phyloP scores from a whole-genome alignment of 306 rosid genomes.

The Mimosa bimucronata region DNA sequence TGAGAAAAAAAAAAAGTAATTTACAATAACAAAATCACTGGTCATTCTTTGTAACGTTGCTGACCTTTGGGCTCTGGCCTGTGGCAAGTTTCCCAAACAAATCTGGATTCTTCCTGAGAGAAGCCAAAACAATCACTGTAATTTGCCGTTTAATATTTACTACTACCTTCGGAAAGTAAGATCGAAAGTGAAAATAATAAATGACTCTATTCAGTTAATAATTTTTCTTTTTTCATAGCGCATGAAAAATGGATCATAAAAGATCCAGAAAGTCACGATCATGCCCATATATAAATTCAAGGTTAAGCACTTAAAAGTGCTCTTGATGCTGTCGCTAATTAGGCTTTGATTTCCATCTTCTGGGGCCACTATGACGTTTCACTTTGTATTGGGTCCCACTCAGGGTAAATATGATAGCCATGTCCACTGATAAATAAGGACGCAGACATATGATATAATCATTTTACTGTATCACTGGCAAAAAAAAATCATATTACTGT shows the following conservation, averaged over 20 bases:
- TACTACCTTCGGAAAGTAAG: background rate
- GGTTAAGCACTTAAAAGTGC: background rate
- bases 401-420: background rate
- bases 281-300: background rate
- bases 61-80: constrained; percentile 92
- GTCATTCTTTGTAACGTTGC: background rate
- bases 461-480: background rate
- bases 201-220: background rate
- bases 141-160: background rate
- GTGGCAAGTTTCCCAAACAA: constrained; percentile 73
- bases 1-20: no score
- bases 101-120: constrained; percentile 70
- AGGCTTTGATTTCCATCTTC: background rate
- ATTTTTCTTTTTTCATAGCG: background rate
- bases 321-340: constrained; percentile 19
- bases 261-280: background rate
- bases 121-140: background rate
- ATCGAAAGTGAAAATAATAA: background rate
- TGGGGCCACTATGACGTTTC: background rate
- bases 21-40: background rate
- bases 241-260: background rate
- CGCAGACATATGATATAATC: background rate
- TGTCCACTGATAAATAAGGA: constrained; percentile 1
- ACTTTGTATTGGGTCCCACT: constrained; percentile 11
- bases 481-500: no score